These are phyloP conservation scores for Daldinia sp. DNA, from an alignment of 2,329 filamentous ascomycete species.

Conservation along the genomic window DNA sequence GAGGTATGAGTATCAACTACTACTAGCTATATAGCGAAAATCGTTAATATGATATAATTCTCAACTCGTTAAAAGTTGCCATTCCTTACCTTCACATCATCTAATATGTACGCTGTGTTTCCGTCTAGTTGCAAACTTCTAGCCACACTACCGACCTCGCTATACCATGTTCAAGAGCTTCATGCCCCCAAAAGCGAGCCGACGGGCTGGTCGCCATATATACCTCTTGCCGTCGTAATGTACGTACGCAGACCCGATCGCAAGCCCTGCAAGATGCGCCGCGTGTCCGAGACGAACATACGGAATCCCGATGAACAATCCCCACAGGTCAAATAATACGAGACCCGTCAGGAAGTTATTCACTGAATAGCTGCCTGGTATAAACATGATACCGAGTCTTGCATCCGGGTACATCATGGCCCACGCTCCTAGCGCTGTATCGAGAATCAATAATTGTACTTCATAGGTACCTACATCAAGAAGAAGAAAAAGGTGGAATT, in stretches of 20 bases:
- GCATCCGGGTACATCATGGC: conserved; percentile 30
- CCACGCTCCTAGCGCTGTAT: conserved; percentile 35
- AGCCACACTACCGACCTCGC: neutral
- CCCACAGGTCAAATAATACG: conserved; percentile 37
- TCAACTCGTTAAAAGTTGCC: neutral
- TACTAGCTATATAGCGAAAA: too few species aligned
- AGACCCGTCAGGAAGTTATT: conserved; percentile 19
- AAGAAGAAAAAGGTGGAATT: neutral
- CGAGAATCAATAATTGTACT: conserved; percentile 6
- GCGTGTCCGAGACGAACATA: conserved; percentile 31
- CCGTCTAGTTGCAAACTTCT: too few species aligned
- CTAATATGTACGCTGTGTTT: too few species aligned
- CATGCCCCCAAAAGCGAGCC: conserved; percentile 39
- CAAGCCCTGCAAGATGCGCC: conserved; percentile 40
- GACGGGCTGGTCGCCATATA: conserved; percentile 40
- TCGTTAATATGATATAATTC: neutral
- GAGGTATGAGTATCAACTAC: too few species aligned
- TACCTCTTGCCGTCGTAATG: conserved; percentile 34
- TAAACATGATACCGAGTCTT: conserved; percentile 35
- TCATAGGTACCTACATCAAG: neutral
- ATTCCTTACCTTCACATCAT: neutral
- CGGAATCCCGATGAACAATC: conserved; percentile 38
- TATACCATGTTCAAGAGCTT: conserved; percentile 35
- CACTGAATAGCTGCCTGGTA: conserved; percentile 33
- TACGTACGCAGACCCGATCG: conserved; percentile 37